Evolutionary conservation across 2,329 filamentous ascomycete species (phyloP).

Genomic region (Pestalotiopsis fici): DNA sequence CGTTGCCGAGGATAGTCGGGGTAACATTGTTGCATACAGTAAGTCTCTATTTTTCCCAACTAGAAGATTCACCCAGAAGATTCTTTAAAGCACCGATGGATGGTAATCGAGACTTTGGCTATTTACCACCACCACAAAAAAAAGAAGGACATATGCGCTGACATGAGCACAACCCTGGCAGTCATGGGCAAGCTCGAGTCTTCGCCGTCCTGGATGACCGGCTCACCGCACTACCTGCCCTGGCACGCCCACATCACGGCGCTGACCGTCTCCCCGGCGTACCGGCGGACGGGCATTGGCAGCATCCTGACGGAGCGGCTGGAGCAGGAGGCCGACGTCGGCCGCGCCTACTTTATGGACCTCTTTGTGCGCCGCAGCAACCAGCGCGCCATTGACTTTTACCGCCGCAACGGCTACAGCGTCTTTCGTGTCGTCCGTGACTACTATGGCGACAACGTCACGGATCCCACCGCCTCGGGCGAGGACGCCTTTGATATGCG

Average conservation of each 20-base stretch:
- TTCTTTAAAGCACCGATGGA: too few relatives aligned
- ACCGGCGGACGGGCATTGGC: slow-evolving; percentile 83
- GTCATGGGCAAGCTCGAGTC: slow-evolving; percentile 97
- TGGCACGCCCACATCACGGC: slow-evolving; percentile 99
- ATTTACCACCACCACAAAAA: too few relatives aligned
- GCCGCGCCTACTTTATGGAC: slow-evolving; percentile 93
- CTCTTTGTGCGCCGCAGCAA: slow-evolving; percentile 92
- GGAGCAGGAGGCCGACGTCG: slow-evolving; percentile 78
- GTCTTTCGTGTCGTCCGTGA: slow-evolving; percentile 86
- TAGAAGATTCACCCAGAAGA: too few relatives aligned
- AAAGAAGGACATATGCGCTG: neutral
- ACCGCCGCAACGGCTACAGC: slow-evolving; percentile 88
- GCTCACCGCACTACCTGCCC: slow-evolving; percentile 91
- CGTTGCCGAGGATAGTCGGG: slow-evolving; percentile 81
- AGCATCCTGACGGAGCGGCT: slow-evolving; percentile 79
- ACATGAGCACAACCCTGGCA: slow-evolving; percentile 38
- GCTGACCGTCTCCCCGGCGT: slow-evolving; percentile 85
- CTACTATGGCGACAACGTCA: slow-evolving; percentile 88
- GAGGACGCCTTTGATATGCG: slow-evolving; percentile 98
- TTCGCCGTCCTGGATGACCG: slow-evolving; percentile 72
- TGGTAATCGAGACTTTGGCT: too few relatives aligned
- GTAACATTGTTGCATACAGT: slow-evolving; percentile 96
- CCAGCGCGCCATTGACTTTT: slow-evolving; percentile 82
- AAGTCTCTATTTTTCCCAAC: slow-evolving; percentile 29
- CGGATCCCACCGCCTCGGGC: slow-evolving; percentile 59